Evolutionary conservation across 2,329 filamentous ascomycete species (phyloP), one percentile per base, ranked within the genome.

Genomic region (Diaporthe citriasiana): DNA sequence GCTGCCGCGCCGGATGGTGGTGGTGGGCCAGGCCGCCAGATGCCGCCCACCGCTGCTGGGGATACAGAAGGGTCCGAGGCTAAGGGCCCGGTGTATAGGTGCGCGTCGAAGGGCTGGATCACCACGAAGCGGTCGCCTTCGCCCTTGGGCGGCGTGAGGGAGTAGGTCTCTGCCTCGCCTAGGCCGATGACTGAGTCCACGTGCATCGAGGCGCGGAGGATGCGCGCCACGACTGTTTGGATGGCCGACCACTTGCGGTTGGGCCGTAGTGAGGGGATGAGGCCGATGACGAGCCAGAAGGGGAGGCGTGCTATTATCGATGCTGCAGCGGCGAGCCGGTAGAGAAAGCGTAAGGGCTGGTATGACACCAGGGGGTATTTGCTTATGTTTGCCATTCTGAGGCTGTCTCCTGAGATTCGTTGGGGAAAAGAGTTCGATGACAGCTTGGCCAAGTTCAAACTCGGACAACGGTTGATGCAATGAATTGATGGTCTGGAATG

Each of bases 81-180:
- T 10, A 77, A 42, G 3, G 76, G 76, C 2, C 76, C 76, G 30
- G 40, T 38, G 66, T 77, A 77, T 6, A 75, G 25, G 38, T 69
- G 53, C 13, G 83, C 80, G 74, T 89, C 86, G 45, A 85, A 81
- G 2, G 90, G 90, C 77, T 92, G 86, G 45, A 69, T 0, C 1
- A 40, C 27, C 0, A 56, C 55, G 27, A 72, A 75, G 45, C 71
- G 66, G 53, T 55, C 38, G 30, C 73, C 71, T 10, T 75, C 63
- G 22, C 45, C 51, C 12, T 42, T 57, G 27, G 73, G 71, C 0
- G 76, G 56, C 9, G 42, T 47, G 25, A 77, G 60, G 12, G 73
- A 65, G 2, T 72, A 50, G 27, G 65, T 47, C n/a, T 70, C 38
- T 19, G 72, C 77, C 42, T 73, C 72, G 47, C 72, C 70, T 38